Evolutionary conservation across 2,329 filamentous ascomycete species (phyloP).

Genomic region (Aspergillus ustus): DNA sequence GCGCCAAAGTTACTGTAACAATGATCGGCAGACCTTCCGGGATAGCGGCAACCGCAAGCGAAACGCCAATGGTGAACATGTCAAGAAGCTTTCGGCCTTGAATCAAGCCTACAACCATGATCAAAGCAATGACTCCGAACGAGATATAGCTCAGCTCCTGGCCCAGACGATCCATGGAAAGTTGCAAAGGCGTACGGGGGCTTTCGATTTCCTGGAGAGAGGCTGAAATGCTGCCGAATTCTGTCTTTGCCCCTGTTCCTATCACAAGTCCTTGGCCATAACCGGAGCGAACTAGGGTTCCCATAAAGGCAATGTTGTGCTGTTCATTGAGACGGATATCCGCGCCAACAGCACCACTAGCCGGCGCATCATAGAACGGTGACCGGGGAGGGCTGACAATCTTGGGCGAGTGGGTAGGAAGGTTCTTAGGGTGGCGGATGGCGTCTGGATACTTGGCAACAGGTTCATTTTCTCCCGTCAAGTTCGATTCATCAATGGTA

Average conservation of each 20-base stretch:
- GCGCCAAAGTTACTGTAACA: conserved; percentile 91
- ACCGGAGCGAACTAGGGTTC: conserved; percentile 90
- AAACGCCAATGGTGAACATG: conserved; percentile 97
- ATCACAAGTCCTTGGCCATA: conserved; percentile 98
- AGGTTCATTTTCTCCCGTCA: conserved; percentile 96
- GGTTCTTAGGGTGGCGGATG: conserved; percentile 43
- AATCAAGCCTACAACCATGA: conserved; percentile 86
- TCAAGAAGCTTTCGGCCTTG: conserved; percentile 89
- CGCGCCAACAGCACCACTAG: conserved; percentile 62
- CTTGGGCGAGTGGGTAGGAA: conserved; percentile 39
- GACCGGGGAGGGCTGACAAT: conserved; percentile 50
- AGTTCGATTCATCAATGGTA: conserved; percentile 93
- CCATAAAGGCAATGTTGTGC: conserved; percentile 97
- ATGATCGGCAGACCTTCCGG: conserved; percentile 97
- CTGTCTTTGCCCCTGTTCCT: conserved; percentile 88
- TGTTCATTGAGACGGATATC: conserved; percentile 73
- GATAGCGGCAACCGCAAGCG: conserved; percentile 92
- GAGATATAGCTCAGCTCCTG: conserved; percentile 97
- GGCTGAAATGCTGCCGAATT: conserved; percentile 94
- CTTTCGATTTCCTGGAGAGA: conserved; percentile 95
- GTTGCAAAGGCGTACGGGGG: conserved; percentile 87
- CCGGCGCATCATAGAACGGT: conserved; percentile 63
- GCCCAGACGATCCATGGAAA: conserved; percentile 97
- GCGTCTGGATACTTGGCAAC: conserved; percentile 76
- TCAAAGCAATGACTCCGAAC: conserved; percentile 90